phyloP scores from a whole-genome alignment of 805 yeast genomes.

The Millerozyma acaciae region DNA sequence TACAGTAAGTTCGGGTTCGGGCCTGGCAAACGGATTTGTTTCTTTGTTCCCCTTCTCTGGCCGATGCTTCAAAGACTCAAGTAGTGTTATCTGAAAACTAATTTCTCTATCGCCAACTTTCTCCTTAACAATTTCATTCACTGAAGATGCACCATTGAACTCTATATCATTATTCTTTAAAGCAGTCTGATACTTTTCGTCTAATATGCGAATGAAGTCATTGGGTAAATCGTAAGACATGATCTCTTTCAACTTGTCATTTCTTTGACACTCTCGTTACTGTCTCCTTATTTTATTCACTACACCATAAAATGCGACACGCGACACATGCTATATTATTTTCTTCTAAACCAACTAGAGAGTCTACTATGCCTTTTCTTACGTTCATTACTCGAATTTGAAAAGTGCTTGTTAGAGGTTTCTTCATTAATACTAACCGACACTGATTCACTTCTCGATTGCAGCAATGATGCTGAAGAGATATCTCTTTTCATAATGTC shows the following conservation, averaged over 20 bases:
- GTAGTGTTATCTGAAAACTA: constrained; percentile 27
- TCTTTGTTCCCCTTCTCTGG: constrained; percentile 39
- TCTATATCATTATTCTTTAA: constrained; percentile 41
- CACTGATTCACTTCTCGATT: too few species aligned
- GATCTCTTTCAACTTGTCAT: not conserved
- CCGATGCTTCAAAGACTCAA: constrained; percentile 32
- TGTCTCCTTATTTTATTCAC: too few species aligned
- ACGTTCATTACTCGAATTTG: constrained; percentile 11
- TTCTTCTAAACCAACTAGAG: constrained; percentile 23
- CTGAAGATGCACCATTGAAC: constrained; percentile 48
- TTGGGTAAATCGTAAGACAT: constrained; percentile 31
- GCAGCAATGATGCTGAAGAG: too few species aligned
- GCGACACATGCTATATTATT: constrained; percentile 5
- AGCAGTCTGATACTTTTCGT: constrained; percentile 47
- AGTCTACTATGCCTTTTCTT: constrained; percentile 16
- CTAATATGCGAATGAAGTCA: constrained; percentile 32
- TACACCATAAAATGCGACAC: constrained; percentile 4
- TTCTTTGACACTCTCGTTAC: not conserved
- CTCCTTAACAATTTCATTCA: constrained; percentile 24
- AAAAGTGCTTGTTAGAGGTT: constrained; percentile 4
- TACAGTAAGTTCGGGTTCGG: constrained; percentile 73
- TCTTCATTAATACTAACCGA: too few species aligned
- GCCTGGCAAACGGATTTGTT: constrained; percentile 72
- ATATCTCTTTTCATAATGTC: not conserved
- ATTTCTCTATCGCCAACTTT: constrained; percentile 11